phyloP scores from a whole-genome alignment of 345 rosid genomes.

The Gynandropsis gynandra region DNA sequence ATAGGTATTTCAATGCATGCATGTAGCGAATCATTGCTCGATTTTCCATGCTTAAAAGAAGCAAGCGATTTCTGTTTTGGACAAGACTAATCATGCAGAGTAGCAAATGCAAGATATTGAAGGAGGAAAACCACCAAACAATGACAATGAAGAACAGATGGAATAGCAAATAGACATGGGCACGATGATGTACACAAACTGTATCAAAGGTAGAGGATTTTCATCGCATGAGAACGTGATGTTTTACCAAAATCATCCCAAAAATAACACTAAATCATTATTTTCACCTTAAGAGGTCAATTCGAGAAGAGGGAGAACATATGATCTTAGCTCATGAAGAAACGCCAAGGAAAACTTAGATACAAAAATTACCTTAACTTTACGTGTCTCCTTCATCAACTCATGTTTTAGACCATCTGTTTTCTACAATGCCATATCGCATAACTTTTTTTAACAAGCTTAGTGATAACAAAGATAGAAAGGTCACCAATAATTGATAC shows the following conservation, averaged over 20 bases:
- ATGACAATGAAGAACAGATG: slow-evolving; percentile 20
- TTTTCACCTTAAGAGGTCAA: too few relatives aligned
- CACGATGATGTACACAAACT: too few relatives aligned
- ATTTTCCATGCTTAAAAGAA: slow-evolving; percentile 36
- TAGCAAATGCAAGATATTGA: slow-evolving; percentile 31
- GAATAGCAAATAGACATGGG: too few relatives aligned
- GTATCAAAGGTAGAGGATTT: too few relatives aligned
- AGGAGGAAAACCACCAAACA: slow-evolving; percentile 14
- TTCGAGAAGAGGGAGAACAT: too few relatives aligned
- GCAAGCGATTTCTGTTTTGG: slow-evolving; percentile 39
- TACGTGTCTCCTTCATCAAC: slow-evolving; percentile 57
- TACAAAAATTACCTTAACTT: slow-evolving; percentile 55
- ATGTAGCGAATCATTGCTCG: too few relatives aligned
- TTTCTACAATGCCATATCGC: slow-evolving; percentile 16
- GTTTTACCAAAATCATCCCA: too few relatives aligned
- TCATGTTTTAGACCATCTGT: slow-evolving; percentile 61
- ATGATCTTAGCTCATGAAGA: too few relatives aligned
- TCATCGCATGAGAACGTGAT: too few relatives aligned
- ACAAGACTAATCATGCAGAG: slow-evolving; percentile 51
- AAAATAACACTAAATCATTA: too few relatives aligned
- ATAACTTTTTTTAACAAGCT: slow-evolving; percentile 17
- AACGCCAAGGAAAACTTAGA: not conserved
- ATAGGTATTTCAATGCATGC: too few relatives aligned
- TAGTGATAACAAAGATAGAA: slow-evolving; percentile 14
- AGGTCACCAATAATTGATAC: slow-evolving; percentile 8